Base-by-base conservation (phyloP, 495 filamentous ascomycete genomes). In the Penicillium crystallinum region DNA sequence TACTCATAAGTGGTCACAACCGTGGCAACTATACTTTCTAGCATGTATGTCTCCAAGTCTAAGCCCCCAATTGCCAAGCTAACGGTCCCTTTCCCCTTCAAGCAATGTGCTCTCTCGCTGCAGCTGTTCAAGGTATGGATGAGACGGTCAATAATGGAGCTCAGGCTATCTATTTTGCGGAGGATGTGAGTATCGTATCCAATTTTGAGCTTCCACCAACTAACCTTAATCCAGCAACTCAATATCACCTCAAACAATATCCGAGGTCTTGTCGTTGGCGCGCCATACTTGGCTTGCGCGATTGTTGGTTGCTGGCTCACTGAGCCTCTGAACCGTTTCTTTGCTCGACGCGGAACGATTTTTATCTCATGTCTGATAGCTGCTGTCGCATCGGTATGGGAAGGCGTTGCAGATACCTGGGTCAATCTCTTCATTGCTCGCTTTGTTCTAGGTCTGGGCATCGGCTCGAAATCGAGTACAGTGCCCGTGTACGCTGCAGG, bases 81-180 rank as follows among this genome's bases (percentile, higher is more conserved):
- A 38, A 56, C 27, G 19, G 29, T 49, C 4, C 22, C 1, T 21
- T 6, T 27, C 23, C 23, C 23, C 23, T n/a, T n/a, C n/a, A 17
- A 66, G 69, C 63, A 25, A 64, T 77, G 67, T 77, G 72, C 50
- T 75, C 74, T 1, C 52, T 78, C 1, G 75, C 70, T 11, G 80
- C 81, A 7, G 79, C 76, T 30, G 77, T 81, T 4, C 82, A 86
- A 59, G 80, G 80, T 6, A 81, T 82, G 84, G 84, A 89, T 55
- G 86, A 92, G 63, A 89, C 87, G 0, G 87, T 88, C 52, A 85
- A 88, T 58, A 91, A 90, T 54, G 88, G 86, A 38, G 88, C 86
- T 3, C 85, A 89, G 54, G 71, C 82, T 2, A 85, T 87, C 58
- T 89, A 86, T 57, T 69, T 77, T 22, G 64, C 59, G 9, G 68